Percentiles rank a stretch among this genome's conserved stretches.
phyloP scores from a whole-genome alignment of 2,329 filamentous ascomycete species.

The Verticillium klebahnii region DNA sequence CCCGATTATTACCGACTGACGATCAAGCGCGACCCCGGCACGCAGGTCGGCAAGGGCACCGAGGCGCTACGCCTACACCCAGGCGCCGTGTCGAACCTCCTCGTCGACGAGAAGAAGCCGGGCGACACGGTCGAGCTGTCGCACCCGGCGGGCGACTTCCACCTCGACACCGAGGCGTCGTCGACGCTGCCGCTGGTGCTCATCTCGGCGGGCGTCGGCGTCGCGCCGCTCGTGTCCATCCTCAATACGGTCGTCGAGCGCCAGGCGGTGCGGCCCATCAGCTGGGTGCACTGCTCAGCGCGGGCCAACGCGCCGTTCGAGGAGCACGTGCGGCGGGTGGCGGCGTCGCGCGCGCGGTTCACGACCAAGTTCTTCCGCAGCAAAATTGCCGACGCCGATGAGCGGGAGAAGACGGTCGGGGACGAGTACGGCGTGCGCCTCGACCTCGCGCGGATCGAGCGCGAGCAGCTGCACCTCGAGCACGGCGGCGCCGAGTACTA shows the following conservation, averaged over 20 bases:
- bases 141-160: conserved; percentile 62
- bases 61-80: conserved; percentile 44
- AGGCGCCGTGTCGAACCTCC: conserved; percentile 64
- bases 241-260: conserved; percentile 47
- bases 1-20: conserved; percentile 64
- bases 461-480: conserved; percentile 39
- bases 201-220: conserved; percentile 57
- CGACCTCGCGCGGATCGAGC: conserved; percentile 39
- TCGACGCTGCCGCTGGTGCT: conserved; percentile 49
- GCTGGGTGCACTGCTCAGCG: conserved; percentile 56
- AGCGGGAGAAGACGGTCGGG: conserved; percentile 30
- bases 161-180: conserved; percentile 37
- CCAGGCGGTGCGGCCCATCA: conserved; percentile 42
- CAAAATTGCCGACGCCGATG: conserved; percentile 38
- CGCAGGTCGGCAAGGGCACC: conserved; percentile 16
- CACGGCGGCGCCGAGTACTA: conserved; percentile 46
- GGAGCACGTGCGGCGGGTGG: conserved; percentile 42
- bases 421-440: conserved; percentile 33
- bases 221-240: conserved; percentile 57
- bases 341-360: conserved; percentile 28
- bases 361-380: conserved; percentile 46
- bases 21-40: conserved; percentile 61
- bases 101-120: conserved; percentile 56
- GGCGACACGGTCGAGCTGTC: conserved; percentile 62
- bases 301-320: conserved; percentile 45